Evolutionary conservation across 139 green algal genomes (phyloP).

Genomic region (Protoeuglena noctilucae): DNA sequence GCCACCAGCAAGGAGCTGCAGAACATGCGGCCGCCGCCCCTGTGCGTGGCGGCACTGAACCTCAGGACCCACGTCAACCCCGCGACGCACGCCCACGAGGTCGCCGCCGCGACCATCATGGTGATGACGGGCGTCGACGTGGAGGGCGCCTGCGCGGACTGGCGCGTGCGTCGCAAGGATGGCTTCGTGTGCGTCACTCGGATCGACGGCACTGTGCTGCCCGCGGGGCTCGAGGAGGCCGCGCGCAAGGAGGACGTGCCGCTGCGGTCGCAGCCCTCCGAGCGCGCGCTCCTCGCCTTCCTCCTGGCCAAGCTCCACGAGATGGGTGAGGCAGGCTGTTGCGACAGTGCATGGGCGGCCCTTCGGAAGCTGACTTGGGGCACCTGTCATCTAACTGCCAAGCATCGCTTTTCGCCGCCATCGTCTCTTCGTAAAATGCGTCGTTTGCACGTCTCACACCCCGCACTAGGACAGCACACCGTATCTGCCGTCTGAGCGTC

Average conservation of each 20-base stretch:
- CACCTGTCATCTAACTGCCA: too few species aligned
- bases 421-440: too few species aligned
- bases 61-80: not conserved
- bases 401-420: too few species aligned
- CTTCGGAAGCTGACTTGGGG: too few species aligned
- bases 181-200: too few species aligned
- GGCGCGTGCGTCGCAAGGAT: too few species aligned
- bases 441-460: too few species aligned
- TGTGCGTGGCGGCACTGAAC: constrained; percentile 15
- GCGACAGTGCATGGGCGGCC: too few species aligned
- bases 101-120: not conserved
- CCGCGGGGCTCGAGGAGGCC: constrained; percentile 59
- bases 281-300: constrained; percentile 72
- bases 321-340: too few species aligned
- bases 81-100: not conserved
- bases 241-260: constrained; percentile 41
- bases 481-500: too few species aligned
- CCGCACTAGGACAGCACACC: too few species aligned
- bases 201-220: constrained; percentile 9
- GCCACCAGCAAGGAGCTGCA: constrained; percentile 33
- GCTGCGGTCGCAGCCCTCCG: constrained; percentile 40
- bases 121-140: not conserved
- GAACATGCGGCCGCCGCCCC: constrained; percentile 8
- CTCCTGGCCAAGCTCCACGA: constrained; percentile 60
- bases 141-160: too few species aligned